phyloP scores from a whole-genome alignment of 805 yeast species.

The Pichia occidentalis region DNA sequence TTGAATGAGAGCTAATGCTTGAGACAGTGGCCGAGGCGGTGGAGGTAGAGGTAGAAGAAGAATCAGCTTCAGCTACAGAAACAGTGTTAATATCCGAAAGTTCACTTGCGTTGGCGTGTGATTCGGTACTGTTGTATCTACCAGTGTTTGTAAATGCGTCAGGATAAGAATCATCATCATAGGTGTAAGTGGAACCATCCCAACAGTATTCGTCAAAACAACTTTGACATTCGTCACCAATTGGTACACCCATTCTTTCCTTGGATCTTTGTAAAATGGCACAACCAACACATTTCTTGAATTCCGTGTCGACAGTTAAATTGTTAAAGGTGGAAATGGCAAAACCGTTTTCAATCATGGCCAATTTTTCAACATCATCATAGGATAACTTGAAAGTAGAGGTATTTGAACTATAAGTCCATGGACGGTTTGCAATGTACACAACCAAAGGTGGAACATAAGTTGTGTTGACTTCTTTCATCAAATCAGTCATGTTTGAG shows the following conservation, averaged over 20 bases:
- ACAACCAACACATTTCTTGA: slow-evolving; percentile 74
- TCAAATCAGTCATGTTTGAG: slow-evolving; percentile 48
- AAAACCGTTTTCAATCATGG: slow-evolving; percentile 68
- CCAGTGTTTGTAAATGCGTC: slow-evolving; percentile 38
- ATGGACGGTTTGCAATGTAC: slow-evolving; percentile 71
- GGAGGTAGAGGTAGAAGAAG: slow-evolving; percentile 1
- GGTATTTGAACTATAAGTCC: slow-evolving; percentile 60
- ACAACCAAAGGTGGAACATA: slow-evolving; percentile 65
- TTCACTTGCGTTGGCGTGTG: not conserved
- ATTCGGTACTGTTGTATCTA: slow-evolving; percentile 15
- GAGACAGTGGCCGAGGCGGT: slow-evolving; percentile 4
- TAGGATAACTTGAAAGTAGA: slow-evolving; percentile 66
- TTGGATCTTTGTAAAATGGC: slow-evolving; percentile 75
- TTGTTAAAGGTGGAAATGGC: slow-evolving; percentile 62
- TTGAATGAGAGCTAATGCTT: slow-evolving; percentile 5
- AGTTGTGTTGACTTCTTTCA: slow-evolving; percentile 32
- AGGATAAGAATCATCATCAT: slow-evolving; percentile 13
- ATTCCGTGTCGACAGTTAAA: slow-evolving; percentile 59
- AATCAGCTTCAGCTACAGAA: not conserved
- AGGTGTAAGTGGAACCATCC: slow-evolving; percentile 26
- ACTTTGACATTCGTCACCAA: slow-evolving; percentile 60
- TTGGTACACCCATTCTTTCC: slow-evolving; percentile 55
- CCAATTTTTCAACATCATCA: slow-evolving; percentile 45
- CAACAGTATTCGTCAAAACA: slow-evolving; percentile 73
- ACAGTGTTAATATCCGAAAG: not conserved